phyloP scores from a whole-genome alignment of 441 rosid species.

The Metrosideros polymorpha region DNA sequence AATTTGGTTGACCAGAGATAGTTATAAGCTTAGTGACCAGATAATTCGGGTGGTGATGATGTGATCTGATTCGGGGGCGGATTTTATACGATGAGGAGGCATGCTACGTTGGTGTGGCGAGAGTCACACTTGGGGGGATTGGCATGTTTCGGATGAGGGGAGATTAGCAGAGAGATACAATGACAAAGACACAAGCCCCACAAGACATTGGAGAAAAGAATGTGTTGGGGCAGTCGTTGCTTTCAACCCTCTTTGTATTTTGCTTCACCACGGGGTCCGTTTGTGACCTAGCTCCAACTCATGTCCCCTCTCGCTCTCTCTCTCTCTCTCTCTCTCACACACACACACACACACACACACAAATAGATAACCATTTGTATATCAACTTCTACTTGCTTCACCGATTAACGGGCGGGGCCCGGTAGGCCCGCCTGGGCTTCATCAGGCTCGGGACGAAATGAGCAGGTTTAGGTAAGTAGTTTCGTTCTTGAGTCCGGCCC shows the following conservation, averaged over 20 bases:
- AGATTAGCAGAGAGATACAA: background rate
- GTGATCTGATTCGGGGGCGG: background rate
- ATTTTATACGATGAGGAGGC: background rate
- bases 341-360: too few species aligned
- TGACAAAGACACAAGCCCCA: background rate
- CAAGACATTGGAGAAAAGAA: background rate
- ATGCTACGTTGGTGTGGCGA: constrained; percentile 23
- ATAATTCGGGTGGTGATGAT: background rate
- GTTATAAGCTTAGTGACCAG: background rate
- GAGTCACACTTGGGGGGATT: constrained; percentile 8
- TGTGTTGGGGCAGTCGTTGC: background rate
- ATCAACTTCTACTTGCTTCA: background rate
- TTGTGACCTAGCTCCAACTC: background rate
- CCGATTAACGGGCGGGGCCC: background rate
- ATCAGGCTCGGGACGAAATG: background rate
- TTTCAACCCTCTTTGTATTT: background rate
- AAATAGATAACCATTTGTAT: background rate
- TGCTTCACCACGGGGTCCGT: background rate
- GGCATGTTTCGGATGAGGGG: background rate
- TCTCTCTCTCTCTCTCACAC: background rate
- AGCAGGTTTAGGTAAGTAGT: background rate
- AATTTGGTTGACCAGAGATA: constrained; percentile 5
- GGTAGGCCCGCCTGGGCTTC: accelerated
- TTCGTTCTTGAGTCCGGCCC: background rate
- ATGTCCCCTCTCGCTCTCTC: background rate